These are phyloP conservation scores for Elaeis guineensis DNA, from an alignment of 176 grass and related monocot species.

Conservation along the genomic window DNA sequence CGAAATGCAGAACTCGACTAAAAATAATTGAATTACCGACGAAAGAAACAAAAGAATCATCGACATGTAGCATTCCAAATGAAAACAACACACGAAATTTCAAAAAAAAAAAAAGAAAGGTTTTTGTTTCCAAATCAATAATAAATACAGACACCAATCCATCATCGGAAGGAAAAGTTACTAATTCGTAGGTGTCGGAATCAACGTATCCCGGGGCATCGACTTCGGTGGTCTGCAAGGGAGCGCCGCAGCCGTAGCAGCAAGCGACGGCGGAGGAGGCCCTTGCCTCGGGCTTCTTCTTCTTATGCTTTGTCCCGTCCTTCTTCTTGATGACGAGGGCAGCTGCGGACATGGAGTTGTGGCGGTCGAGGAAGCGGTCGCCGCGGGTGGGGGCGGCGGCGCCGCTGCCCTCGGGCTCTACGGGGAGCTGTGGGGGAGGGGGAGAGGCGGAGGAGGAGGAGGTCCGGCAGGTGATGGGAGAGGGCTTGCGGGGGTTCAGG, in stretches of 20 bases:
- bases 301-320: slow-evolving; percentile 34
- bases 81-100: neutral
- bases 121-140: no score
- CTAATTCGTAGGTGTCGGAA: slow-evolving; percentile 56
- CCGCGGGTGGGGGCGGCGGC: slow-evolving; percentile 47
- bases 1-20: no score
- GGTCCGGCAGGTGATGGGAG: slow-evolving; percentile 1
- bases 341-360: slow-evolving; percentile 35
- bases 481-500: neutral
- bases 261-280: slow-evolving; percentile 36
- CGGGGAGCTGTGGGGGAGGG: slow-evolving; percentile 8
- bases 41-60: neutral
- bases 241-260: slow-evolving; percentile 91
- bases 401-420: slow-evolving; percentile 26
- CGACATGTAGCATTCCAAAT: neutral
- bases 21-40: no score
- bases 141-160: no score
- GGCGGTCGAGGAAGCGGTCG: slow-evolving; percentile 51
- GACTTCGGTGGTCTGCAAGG: slow-evolving; percentile 61
- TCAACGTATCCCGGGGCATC: slow-evolving; percentile 71
- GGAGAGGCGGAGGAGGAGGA: neutral
- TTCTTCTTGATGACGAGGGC: slow-evolving; percentile 19
- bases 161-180: slow-evolving; percentile 6
- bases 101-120: no score
- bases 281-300: slow-evolving; percentile 25